phyloP scores from a whole-genome alignment of 1,284 basidiomycete genomes.

The Cryptococcus sp. region DNA sequence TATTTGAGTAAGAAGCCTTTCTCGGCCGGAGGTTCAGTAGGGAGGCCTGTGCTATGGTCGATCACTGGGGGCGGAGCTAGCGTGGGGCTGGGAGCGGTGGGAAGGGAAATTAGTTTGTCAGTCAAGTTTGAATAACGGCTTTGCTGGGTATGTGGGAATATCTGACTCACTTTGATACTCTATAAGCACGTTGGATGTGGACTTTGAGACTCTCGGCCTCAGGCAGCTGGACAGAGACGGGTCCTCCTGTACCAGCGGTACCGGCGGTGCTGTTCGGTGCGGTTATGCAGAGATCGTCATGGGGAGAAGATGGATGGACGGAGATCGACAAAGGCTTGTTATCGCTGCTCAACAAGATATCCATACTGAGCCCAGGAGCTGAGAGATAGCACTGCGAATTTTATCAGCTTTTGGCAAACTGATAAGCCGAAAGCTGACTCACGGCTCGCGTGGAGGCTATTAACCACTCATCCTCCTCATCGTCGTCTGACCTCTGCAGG shows the following conservation, averaged over 20 bases:
- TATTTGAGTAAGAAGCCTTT: constrained; percentile 84
- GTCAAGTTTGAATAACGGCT: background rate
- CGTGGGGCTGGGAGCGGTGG: constrained; percentile 60
- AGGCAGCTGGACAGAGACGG: background rate
- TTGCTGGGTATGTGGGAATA: background rate
- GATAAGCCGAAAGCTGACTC: constrained; percentile 40
- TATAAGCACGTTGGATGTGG: background rate
- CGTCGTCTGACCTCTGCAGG: constrained; percentile 57
- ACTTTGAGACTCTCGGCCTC: background rate
- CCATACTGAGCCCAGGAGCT: background rate
- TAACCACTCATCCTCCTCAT: constrained; percentile 55
- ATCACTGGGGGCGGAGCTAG: constrained; percentile 67
- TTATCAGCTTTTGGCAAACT: background rate
- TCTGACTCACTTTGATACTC: background rate
- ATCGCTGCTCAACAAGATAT: background rate
- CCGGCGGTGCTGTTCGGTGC: background rate
- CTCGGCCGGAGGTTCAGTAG: constrained; percentile 64
- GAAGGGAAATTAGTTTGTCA: constrained; percentile 4
- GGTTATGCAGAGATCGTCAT: too few relatives aligned
- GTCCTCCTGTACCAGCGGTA: background rate
- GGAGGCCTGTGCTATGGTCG: constrained; percentile 64
- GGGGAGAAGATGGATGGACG: background rate
- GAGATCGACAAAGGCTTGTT: background rate
- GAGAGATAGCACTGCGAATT: constrained; percentile 15
- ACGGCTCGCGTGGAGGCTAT: constrained; percentile 72